phyloP scores from a whole-genome alignment of 2,329 filamentous ascomycete genomes.

The Dothideomycetes sp. region DNA sequence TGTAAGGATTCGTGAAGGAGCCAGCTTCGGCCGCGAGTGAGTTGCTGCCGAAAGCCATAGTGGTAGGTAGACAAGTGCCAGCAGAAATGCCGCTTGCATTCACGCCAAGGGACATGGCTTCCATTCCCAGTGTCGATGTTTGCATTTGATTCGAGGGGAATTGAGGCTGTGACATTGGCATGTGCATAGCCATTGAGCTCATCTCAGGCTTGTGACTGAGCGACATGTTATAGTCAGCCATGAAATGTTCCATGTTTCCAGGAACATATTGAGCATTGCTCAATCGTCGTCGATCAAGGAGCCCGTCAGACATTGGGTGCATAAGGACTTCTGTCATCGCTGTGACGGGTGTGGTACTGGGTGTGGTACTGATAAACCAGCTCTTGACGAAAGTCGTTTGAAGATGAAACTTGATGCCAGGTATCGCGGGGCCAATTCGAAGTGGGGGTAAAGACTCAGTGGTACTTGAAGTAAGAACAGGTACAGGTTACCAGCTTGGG shows the following conservation, averaged over 20 bases:
- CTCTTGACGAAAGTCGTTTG: too few relatives aligned
- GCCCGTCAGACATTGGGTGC: neutral
- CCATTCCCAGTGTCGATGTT: neutral
- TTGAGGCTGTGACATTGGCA: neutral
- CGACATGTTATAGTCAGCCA: neutral
- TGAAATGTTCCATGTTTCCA: neutral
- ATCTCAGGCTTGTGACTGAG: neutral
- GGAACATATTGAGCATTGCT: neutral
- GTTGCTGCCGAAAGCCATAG: slow-evolving; percentile 4
- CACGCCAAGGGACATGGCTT: slow-evolving; percentile 1
- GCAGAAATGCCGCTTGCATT: slow-evolving; percentile 3
- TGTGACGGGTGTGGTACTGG: neutral
- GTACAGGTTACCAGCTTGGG: too few relatives aligned
- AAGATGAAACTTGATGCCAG: too few relatives aligned
- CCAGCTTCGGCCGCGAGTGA: slow-evolving; percentile 2
- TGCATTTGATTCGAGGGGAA: neutral
- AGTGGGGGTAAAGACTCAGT: too few relatives aligned
- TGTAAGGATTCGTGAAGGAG: slow-evolving; percentile 4
- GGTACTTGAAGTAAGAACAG: too few relatives aligned
- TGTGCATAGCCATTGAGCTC: neutral
- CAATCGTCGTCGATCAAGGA: neutral
- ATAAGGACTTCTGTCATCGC: neutral
- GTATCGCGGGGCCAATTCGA: too few relatives aligned
- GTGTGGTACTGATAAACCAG: neutral
- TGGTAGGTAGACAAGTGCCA: slow-evolving; percentile 2